phyloP scores from a whole-genome alignment of 495 filamentous ascomycete species.

The Aspergillus nanangensis region DNA sequence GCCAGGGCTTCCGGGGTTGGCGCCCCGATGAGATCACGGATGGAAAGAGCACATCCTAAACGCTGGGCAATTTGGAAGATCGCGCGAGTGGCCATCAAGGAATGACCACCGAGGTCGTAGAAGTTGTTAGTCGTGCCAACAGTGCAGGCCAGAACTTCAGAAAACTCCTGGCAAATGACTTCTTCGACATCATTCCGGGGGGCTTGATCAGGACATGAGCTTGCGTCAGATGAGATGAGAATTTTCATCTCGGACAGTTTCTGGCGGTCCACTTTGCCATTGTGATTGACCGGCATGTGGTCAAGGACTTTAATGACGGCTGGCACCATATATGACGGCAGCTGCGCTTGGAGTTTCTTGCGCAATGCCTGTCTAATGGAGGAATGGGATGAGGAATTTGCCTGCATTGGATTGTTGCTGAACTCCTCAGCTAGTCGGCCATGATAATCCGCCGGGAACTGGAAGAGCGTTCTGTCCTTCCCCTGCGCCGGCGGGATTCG shows the following conservation, averaged over 20 bases:
- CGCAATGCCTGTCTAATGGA: not conserved
- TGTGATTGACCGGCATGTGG: conserved; percentile 4
- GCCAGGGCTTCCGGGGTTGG: not conserved
- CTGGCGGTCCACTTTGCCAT: conserved; percentile 5
- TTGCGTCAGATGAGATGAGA: not conserved
- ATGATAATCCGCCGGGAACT: not conserved
- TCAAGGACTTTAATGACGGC: not conserved
- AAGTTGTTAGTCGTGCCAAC: conserved; percentile 4
- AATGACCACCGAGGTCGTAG: conserved; percentile 4
- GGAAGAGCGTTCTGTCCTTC: conserved; percentile 1
- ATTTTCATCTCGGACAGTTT: not conserved
- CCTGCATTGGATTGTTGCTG: conserved; percentile 1
- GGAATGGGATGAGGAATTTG: no score
- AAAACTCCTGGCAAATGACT: conserved; percentile 3
- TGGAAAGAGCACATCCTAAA: not conserved
- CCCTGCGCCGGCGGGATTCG: not conserved
- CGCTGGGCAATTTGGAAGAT: conserved; percentile 2
- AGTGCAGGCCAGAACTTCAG: not conserved
- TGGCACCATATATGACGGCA: conserved; percentile 9
- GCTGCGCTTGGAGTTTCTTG: not conserved
- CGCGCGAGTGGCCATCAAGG: conserved; percentile 2
- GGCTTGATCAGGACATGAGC: not conserved
- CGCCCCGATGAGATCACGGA: conserved; percentile 1
- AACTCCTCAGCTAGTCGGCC: not conserved
- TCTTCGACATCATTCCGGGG: not conserved